These are phyloP conservation scores for Yamadazyma insecticola DNA, from an alignment of 805 yeast genomes.

Conservation along the genomic window DNA sequence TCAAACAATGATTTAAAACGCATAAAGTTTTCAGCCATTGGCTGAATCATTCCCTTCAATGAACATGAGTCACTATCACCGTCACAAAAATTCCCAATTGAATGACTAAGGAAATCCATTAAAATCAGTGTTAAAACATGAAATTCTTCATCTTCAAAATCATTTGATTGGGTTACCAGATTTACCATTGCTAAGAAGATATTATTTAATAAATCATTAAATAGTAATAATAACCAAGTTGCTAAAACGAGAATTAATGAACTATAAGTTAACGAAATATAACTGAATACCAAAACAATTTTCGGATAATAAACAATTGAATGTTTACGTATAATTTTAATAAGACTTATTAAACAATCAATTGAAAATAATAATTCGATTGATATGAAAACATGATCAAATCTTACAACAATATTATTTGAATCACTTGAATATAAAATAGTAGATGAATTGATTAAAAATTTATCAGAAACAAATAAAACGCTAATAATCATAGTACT, in stretches of 20 bases:
- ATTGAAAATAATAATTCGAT: conserved; percentile 11
- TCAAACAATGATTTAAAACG: conserved; percentile 9
- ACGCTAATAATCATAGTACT: too few species aligned
- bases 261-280: conserved; percentile 20
- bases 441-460: conserved; percentile 19
- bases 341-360: conserved; percentile 10
- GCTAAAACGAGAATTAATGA: conserved; percentile 13
- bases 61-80: too few species aligned
- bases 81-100: conserved; percentile 6
- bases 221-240: conserved; percentile 10
- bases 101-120: conserved; percentile 12
- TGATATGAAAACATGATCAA: conserved; percentile 22
- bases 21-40: conserved; percentile 3
- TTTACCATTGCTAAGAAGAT: conserved; percentile 5
- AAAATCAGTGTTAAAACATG: conserved; percentile 15
- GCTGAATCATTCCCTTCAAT: not conserved
- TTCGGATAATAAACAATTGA: conserved; percentile 6
- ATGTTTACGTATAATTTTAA: conserved; percentile 4
- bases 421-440: conserved; percentile 7
- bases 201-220: conserved; percentile 20
- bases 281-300: conserved; percentile 11
- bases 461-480: too few species aligned
- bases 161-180: not conserved
- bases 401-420: conserved; percentile 12
- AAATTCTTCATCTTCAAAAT: conserved; percentile 4